These are phyloP conservation scores for Gleditsia sinensis DNA, from an alignment of 306 rosid species.

Conservation along the genomic window DNA sequence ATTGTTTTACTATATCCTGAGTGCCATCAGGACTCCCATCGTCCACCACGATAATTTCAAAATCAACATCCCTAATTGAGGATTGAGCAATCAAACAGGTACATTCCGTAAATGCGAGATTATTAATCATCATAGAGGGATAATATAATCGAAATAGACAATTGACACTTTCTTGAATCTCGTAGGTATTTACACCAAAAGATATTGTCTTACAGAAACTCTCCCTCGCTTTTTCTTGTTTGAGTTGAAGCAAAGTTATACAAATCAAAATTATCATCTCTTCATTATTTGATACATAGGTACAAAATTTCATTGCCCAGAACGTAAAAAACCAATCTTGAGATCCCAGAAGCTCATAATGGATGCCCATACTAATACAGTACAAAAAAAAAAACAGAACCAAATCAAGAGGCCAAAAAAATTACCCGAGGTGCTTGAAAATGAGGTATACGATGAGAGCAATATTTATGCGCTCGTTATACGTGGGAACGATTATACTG, in stretches of 20 bases:
- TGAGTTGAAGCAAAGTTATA: not conserved
- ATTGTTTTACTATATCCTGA: conserved; percentile 77
- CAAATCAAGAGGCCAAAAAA: conserved; percentile 6
- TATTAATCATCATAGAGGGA: conserved; percentile 5
- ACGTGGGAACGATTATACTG: conserved; percentile 87
- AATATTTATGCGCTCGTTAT: conserved; percentile 92
- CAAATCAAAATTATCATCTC: not conserved
- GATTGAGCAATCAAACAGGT: conserved; percentile 13
- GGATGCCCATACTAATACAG: not conserved
- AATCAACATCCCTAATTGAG: conserved; percentile 67
- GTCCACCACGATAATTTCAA: conserved; percentile 87
- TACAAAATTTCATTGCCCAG: conserved; percentile 1
- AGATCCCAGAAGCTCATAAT: not conserved
- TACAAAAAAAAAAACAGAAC: not conserved
- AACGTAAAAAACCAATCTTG: not conserved
- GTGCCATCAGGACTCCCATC: conserved; percentile 99
- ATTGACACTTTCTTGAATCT: not conserved
- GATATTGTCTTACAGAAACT: not conserved
- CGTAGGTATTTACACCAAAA: not conserved
- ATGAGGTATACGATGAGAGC: conserved; percentile 84
- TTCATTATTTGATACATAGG: not conserved
- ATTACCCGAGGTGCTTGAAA: conserved; percentile 75
- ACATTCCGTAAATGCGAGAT: conserved; percentile 2
- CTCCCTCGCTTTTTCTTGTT: not conserved
- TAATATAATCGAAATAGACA: not conserved